Percentiles rank a stretch among this genome's conserved stretches.
phyloP scores from a whole-genome alignment of 2,329 filamentous ascomycete genomes.

The Cladophialophora exuberans region DNA sequence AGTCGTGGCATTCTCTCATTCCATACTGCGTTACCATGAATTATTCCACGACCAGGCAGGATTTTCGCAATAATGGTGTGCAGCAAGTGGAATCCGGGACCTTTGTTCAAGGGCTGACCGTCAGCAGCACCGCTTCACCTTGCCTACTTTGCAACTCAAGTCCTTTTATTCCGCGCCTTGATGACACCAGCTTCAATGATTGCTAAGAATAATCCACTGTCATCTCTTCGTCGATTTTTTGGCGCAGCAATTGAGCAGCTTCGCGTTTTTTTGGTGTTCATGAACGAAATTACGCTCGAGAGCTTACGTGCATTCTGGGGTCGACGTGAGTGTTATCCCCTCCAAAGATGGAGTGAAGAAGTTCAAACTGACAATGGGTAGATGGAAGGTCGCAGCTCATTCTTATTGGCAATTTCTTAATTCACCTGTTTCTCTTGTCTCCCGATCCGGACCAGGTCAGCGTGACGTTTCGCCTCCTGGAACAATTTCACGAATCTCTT shows the following conservation, averaged over 20 bases:
- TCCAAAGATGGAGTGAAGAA: background rate
- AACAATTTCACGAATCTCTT: conserved; percentile 34
- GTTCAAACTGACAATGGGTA: conserved; percentile 17
- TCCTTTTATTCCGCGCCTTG: conserved; percentile 49
- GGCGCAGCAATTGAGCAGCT: conserved; percentile 29
- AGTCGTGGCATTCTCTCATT: conserved; percentile 30
- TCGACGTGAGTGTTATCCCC: conserved; percentile 43
- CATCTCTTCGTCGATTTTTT: conserved; percentile 33
- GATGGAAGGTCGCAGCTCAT: conserved; percentile 51
- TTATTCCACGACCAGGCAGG: conserved; percentile 17
- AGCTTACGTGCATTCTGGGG: conserved; percentile 51
- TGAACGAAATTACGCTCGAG: conserved; percentile 37
- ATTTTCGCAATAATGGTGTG: conserved; percentile 31
- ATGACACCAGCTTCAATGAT: conserved; percentile 51
- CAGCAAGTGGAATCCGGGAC: background rate
- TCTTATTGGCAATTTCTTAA: conserved; percentile 53
- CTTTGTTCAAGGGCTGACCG: conserved; percentile 1
- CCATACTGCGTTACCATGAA: conserved; percentile 31
- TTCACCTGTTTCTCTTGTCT: conserved; percentile 53
- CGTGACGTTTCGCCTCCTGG: conserved; percentile 31
- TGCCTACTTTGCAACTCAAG: conserved; percentile 47
- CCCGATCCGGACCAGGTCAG: conserved; percentile 37
- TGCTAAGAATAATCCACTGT: conserved; percentile 46
- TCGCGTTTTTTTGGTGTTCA: conserved; percentile 41
- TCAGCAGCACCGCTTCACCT: conserved; percentile 44